Percentiles rank a stretch among this genome's conserved stretches.
phyloP scores from a whole-genome alignment of 805 yeast genomes.

The Spathaspora arborariae region DNA sequence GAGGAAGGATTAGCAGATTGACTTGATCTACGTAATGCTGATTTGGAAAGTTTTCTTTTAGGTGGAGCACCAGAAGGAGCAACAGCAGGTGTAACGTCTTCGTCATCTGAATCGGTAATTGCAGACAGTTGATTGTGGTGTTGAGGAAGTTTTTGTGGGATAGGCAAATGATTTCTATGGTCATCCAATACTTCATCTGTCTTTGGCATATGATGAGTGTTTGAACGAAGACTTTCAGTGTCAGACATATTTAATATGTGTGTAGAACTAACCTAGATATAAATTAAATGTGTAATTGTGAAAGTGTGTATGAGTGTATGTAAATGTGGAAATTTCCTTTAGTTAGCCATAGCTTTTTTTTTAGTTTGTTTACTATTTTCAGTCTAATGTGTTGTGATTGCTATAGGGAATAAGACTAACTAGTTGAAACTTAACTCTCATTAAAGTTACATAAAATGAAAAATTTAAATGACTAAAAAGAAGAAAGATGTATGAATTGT shows the following conservation, averaged over 20 bases:
- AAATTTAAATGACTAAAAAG: neutral
- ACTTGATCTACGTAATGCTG: neutral
- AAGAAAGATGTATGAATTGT: neutral
- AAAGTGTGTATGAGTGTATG: neutral
- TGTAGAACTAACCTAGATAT: neutral
- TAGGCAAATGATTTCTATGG: slow-evolving; percentile 31
- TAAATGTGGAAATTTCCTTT: neutral
- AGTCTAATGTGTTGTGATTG: neutral
- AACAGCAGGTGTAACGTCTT: slow-evolving; percentile 5
- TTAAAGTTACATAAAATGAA: too few species aligned
- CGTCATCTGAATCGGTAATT: slow-evolving; percentile 17
- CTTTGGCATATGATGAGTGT: slow-evolving; percentile 12
- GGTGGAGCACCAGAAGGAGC: neutral
- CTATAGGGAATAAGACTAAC: neutral
- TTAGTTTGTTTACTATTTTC: neutral
- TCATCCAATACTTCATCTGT: slow-evolving; percentile 36
- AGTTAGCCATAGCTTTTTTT: neutral
- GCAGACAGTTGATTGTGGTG: slow-evolving; percentile 17
- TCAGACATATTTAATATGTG: slow-evolving; percentile 31
- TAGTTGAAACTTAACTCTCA: neutral
- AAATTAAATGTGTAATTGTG: neutral
- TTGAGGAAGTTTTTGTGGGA: slow-evolving; percentile 7
- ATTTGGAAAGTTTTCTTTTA: neutral
- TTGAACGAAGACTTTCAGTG: slow-evolving; percentile 32
- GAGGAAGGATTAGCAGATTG: slow-evolving; percentile 1